Evolutionary conservation across 2,329 filamentous ascomycete species (phyloP), one percentile per base, ranked within the genome.

Genomic region (Helminthosporium solani): DNA sequence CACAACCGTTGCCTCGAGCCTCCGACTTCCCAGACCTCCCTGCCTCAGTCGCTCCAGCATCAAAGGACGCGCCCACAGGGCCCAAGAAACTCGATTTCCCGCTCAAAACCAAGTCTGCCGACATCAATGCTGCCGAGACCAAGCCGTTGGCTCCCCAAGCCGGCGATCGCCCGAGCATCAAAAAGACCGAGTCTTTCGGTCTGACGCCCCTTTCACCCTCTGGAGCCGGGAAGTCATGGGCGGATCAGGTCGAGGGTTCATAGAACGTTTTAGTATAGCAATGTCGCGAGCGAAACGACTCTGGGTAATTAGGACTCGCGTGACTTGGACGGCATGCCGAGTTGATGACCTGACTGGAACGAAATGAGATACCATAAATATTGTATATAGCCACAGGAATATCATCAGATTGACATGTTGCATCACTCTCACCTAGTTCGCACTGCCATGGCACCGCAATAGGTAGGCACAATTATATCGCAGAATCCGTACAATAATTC

Each of bases 1-100:
- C 40, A 21, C 27, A 49, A 11, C 61, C 62, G 38, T 59, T 58
- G 14, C 75, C 74, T 1, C 64, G 63, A 33, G 52, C 64, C 15
- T 64, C 72, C 20, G 75, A 78, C 37, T 78, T 78, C 50, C 75
- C 75, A 4, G 70, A 73, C 9, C 56, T 78, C 14, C 71, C 74
- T 9, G 44, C 59, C 11, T 38, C 52, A n/a, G n/a, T n/a, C 14
- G 36, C 42, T 6, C 33, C 44, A 2, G 34, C 50, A 3, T 18
- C 46, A n/a, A 46, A 51, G 12, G 44, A 38, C 4, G 36, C 27
- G 6, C 20, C 38, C 3, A 5, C 38, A 14, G 46, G 42, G 2
- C 62, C 63, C 6, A 62, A 62, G 43, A 61, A 57, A 36, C 56
- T 66, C 31, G 61, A 66, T 27, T 65, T 67, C 45, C 58, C 58